A percentile compares a stretch with the other conserved stretches of the same genome.
Evolutionary conservation across 108 stramenopile species (phyloP).

Genomic region (Phaeodactylum tricornutum): DNA sequence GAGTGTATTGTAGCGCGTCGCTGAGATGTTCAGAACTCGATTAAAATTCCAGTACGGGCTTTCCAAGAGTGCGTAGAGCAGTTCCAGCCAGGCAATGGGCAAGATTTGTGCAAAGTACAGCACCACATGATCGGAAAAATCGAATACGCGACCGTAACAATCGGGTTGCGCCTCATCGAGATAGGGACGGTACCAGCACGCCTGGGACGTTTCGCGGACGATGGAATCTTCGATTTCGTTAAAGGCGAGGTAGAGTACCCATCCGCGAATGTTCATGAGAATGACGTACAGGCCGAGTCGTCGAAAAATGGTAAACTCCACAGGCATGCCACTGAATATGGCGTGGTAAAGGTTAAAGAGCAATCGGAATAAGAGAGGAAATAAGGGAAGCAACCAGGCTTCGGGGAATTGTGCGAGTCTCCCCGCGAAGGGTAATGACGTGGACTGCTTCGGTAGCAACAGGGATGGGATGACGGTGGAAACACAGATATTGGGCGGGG

Average conservation of each 20-base stretch:
- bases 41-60: too few relatives aligned
- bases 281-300: conserved; percentile 48
- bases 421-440: conserved; percentile 33
- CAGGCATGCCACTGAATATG: conserved; percentile 3
- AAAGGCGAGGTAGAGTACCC: conserved; percentile 46
- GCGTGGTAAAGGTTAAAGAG: not conserved
- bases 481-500: not conserved
- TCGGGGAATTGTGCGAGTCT: conserved; percentile 54
- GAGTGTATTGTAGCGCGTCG: not conserved
- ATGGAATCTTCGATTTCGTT: conserved; percentile 37
- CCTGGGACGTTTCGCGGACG: not conserved
- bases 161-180: conserved; percentile 24
- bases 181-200: conserved; percentile 59
- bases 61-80: conserved; percentile 29
- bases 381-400: conserved; percentile 66
- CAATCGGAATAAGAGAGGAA: conserved; percentile 58
- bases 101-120: conserved; percentile 72
- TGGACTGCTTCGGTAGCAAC: too few relatives aligned
- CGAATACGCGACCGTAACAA: conserved; percentile 57
- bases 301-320: conserved; percentile 7
- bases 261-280: conserved; percentile 54
- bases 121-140: conserved; percentile 85
- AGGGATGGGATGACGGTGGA: not conserved
- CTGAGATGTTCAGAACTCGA: not conserved
- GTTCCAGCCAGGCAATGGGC: conserved; percentile 52